Conservation (phyloP, 1,139 yeast genomes). For the Candida buenavistaensis region DNA sequence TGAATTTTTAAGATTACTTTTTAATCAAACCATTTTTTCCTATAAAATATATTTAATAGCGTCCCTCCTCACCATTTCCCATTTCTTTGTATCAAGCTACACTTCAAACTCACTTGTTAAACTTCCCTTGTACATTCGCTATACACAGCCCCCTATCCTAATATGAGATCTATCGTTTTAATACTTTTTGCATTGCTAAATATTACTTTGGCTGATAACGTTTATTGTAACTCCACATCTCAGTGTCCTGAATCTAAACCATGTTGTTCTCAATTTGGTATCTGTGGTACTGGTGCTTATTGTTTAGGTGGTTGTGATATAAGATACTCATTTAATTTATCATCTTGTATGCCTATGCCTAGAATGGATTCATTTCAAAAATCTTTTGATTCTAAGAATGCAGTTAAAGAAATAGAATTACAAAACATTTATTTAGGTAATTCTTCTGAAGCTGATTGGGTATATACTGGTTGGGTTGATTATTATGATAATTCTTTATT, state of each 20-base stretch:
- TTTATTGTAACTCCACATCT: constrained; percentile 47
- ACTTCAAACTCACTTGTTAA: too few species aligned
- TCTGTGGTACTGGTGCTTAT: constrained; percentile 79
- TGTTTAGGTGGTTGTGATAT: constrained; percentile 87
- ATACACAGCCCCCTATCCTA: not conserved
- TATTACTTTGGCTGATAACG: constrained; percentile 15
- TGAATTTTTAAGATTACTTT: too few species aligned
- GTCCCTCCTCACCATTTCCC: too few species aligned
- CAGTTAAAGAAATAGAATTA: constrained; percentile 23
- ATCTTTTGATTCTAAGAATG: constrained; percentile 35
- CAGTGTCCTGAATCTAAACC: constrained; percentile 72
- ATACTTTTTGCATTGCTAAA: constrained; percentile 12
- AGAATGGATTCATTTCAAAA: constrained; percentile 34
- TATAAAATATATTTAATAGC: too few species aligned
- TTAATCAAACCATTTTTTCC: too few species aligned
- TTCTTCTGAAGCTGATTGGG: constrained; percentile 66
- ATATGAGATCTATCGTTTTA: constrained; percentile 10
- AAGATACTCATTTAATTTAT: constrained; percentile 55
- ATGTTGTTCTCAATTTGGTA: constrained; percentile 82
- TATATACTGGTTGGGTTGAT: constrained; percentile 68
- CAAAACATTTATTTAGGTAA: constrained; percentile 66
- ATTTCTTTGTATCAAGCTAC: too few species aligned
- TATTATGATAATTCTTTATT: constrained; percentile 53
- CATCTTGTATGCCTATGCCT: constrained; percentile 71
- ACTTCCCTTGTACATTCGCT: too few species aligned